A percentile compares a stretch with the other conserved stretches of the same genome.
Evolutionary conservation across 805 yeast species (phyloP).

Genomic region (Wickerhamiella azymoides): DNA sequence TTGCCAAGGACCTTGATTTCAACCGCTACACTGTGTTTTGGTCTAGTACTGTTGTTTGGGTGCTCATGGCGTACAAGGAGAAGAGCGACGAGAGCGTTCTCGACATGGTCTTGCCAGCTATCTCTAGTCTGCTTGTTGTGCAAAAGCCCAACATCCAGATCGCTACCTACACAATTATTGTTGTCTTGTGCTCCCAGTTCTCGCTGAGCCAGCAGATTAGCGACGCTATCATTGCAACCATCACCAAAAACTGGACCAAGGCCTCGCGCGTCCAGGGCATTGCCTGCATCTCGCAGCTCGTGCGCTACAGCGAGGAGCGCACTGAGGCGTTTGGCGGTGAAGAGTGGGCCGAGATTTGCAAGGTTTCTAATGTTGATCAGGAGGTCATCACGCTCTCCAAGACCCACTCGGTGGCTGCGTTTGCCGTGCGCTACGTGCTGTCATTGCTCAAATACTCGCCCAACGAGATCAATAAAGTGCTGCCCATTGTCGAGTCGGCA

Average conservation of each 20-base stretch:
- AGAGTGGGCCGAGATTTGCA: slow-evolving; percentile 12
- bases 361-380: slow-evolving; percentile 15
- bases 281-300: slow-evolving; percentile 24
- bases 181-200: slow-evolving; percentile 62
- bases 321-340: slow-evolving; percentile 14
- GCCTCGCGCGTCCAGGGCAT: slow-evolving; percentile 22
- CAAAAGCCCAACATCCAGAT: slow-evolving; percentile 47
- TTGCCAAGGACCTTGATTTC: slow-evolving; percentile 44
- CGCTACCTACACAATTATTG: slow-evolving; percentile 68
- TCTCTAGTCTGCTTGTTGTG: slow-evolving; percentile 22
- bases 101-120: slow-evolving; percentile 23
- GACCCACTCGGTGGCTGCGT: slow-evolving; percentile 27
- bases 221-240: slow-evolving; percentile 47
- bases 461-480: slow-evolving; percentile 15
- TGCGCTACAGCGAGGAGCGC: slow-evolving; percentile 15
- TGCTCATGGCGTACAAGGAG: slow-evolving; percentile 49
- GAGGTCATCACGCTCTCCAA: slow-evolving; percentile 20
- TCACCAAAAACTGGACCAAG: slow-evolving; percentile 33
- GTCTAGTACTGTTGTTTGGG: slow-evolving; percentile 54
- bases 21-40: slow-evolving; percentile 66
- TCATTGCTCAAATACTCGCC: slow-evolving; percentile 34
- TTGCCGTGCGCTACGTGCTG: slow-evolving; percentile 32
- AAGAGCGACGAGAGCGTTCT: slow-evolving; percentile 26
- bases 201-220: slow-evolving; percentile 43
- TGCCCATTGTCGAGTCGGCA: slow-evolving; percentile 14